Percentiles rank a stretch among this genome's conserved stretches.
These are phyloP conservation scores for Exutisphaerella laricina DNA, from an alignment of 2,329 filamentous ascomycete species.

Conservation along the genomic window DNA sequence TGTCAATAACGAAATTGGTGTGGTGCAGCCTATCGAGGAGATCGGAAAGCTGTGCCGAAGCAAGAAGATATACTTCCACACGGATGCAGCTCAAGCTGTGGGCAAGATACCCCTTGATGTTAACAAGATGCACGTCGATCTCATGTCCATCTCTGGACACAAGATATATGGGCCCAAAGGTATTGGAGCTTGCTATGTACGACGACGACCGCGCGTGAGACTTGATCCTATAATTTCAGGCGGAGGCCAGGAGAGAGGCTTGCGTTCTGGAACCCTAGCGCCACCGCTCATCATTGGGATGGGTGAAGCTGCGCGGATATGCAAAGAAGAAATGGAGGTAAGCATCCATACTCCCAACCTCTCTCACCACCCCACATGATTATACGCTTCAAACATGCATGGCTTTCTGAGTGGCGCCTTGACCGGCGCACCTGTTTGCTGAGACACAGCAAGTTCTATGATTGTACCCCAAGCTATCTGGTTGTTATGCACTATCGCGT, in stretches of 20 bases:
- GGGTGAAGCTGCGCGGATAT: slow-evolving; percentile 90
- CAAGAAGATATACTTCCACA: slow-evolving; percentile 97
- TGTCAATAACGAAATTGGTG: slow-evolving; percentile 98
- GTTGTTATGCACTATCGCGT: neutral
- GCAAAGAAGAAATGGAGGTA: slow-evolving; percentile 85
- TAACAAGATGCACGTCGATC: slow-evolving; percentile 94
- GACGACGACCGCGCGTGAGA: slow-evolving; percentile 85
- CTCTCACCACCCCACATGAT: slow-evolving; percentile 52
- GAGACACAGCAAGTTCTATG: slow-evolving; percentile 64
- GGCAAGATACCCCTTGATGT: slow-evolving; percentile 97
- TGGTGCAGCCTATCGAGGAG: slow-evolving; percentile 92
- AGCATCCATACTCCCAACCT: slow-evolving; percentile 34
- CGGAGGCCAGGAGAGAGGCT: slow-evolving; percentile 89
- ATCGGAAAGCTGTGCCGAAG: slow-evolving; percentile 87
- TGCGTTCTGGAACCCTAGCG: slow-evolving; percentile 89
- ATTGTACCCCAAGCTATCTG: no score
- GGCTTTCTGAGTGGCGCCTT: slow-evolving; percentile 74
- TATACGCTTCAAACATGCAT: slow-evolving; percentile 82
- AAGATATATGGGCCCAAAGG: slow-evolving; percentile 99
- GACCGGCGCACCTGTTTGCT: slow-evolving; percentile 47
- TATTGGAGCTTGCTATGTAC: slow-evolving; percentile 92
- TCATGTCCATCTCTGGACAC: slow-evolving; percentile 98
- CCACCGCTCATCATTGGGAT: slow-evolving; percentile 87
- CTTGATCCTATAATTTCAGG: slow-evolving; percentile 94
- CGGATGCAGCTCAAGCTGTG: slow-evolving; percentile 93